Conservation (phyloP, 2,329 filamentous ascomycete species). For the Pestalotiopsis sp. region DNA sequence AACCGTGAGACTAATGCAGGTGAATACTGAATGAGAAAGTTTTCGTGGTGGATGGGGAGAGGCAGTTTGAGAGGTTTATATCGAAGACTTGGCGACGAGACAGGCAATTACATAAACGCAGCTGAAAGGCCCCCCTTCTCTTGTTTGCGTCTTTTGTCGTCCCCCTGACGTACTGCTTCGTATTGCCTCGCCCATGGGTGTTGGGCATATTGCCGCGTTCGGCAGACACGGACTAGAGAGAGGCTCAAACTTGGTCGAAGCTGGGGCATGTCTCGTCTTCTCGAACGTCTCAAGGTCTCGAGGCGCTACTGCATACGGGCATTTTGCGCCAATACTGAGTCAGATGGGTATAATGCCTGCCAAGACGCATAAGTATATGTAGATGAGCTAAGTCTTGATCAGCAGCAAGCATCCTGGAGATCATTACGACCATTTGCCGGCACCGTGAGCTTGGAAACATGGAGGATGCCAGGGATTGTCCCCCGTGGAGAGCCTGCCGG, state of each 20-base stretch:
- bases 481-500: neutral
- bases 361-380: neutral
- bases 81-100: neutral
- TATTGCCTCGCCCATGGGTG: neutral
- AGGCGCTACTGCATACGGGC: neutral
- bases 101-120: neutral
- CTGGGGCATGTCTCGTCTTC: constrained; percentile 10
- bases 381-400: neutral
- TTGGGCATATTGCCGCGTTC: neutral
- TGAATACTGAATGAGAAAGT: constrained; percentile 8
- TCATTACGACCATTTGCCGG: neutral
- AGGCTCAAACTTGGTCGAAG: constrained; percentile 9
- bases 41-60: neutral
- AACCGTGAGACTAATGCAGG: constrained; percentile 14
- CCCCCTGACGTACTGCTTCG: neutral
- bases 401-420: neutral
- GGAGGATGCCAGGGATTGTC: neutral
- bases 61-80: constrained; percentile 14
- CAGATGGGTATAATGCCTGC: neutral
- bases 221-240: neutral
- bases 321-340: neutral
- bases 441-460: neutral
- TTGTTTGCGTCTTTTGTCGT: neutral
- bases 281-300: constrained; percentile 9
- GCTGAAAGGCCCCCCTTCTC: neutral